Conservation (phyloP, 345 rosid genomes). For the Eucalyptus regnans region DNA sequence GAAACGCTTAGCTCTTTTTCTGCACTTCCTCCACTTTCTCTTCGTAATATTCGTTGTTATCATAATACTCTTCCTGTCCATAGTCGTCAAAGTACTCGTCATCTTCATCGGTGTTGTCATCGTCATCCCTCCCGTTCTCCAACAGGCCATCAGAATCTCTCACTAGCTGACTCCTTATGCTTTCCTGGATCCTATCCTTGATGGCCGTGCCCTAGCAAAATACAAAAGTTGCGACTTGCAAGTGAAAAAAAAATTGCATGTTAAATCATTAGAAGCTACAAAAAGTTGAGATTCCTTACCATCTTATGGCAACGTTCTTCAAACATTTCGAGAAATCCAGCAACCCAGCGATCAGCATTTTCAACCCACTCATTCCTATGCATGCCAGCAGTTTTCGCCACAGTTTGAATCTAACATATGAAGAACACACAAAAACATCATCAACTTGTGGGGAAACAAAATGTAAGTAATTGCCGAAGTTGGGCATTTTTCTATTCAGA, state of each 20-base stretch:
- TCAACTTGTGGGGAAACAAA: background rate
- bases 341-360: slow-evolving; percentile 98
- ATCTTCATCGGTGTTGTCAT: slow-evolving; percentile 26
- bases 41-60: slow-evolving; percentile 34
- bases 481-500: background rate
- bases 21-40: background rate
- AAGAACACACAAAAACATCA: background rate
- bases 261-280: background rate
- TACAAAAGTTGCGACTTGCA: background rate
- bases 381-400: slow-evolving; percentile 60
- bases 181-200: slow-evolving; percentile 74
- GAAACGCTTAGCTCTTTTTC: background rate
- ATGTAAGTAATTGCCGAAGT: background rate
- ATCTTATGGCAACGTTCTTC: slow-evolving; percentile 99
- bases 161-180: slow-evolving; percentile 38
- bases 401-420: slow-evolving; percentile 55
- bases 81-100: slow-evolving; percentile 28
- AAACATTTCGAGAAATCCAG: slow-evolving; percentile 95
- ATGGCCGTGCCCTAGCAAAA: slow-evolving; percentile 69
- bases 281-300: slow-evolving; percentile 29
- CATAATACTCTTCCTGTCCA: slow-evolving; percentile 20
- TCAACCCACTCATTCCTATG: slow-evolving; percentile 91
- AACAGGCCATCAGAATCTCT: slow-evolving; percentile 4
- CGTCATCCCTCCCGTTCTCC: slow-evolving; percentile 14
- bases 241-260: background rate